Evolutionary conservation across 2,329 filamentous ascomycete species (phyloP).

Genomic region (Davidsoniella eucalypti): DNA sequence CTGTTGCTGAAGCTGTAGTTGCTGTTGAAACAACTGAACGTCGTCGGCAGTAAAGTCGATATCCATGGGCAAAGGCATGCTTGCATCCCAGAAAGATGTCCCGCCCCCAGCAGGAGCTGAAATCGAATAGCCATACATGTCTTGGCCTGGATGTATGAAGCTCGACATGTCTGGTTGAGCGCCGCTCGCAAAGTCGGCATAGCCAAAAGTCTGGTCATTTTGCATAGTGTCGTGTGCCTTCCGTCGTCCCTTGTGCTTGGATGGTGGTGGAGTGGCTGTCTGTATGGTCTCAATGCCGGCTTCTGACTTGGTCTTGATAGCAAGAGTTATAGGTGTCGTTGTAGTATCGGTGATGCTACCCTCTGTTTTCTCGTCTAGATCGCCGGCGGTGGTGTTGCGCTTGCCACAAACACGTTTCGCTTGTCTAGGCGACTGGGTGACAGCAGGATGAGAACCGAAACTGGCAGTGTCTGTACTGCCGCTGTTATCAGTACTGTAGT

Average conservation of each 20-base stretch:
- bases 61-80: slow-evolving; percentile 32
- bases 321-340: not conserved
- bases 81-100: slow-evolving; percentile 41
- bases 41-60: slow-evolving; percentile 36
- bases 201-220: slow-evolving; percentile 37
- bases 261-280: slow-evolving; percentile 43
- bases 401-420: not conserved
- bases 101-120: slow-evolving; percentile 37
- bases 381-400: not conserved
- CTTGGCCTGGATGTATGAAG: slow-evolving; percentile 31
- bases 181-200: slow-evolving; percentile 32
- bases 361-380: not conserved
- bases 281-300: slow-evolving; percentile 22
- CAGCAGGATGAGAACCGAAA: too few relatives aligned
- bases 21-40: slow-evolving; percentile 25
- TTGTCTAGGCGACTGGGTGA: not conserved
- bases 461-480: too few relatives aligned
- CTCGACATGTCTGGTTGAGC: slow-evolving; percentile 31
- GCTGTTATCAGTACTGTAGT: too few relatives aligned
- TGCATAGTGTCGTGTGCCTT: slow-evolving; percentile 32
- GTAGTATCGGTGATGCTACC: not conserved
- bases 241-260: slow-evolving; percentile 29
- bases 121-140: slow-evolving; percentile 44
- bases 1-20: slow-evolving; percentile 18
- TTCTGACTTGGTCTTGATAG: not conserved